Evolutionary conservation across 1,284 basidiomycete genomes (phyloP), one percentile per base, ranked within the genome.

Genomic region (Cryptococcus amylolentus): DNA sequence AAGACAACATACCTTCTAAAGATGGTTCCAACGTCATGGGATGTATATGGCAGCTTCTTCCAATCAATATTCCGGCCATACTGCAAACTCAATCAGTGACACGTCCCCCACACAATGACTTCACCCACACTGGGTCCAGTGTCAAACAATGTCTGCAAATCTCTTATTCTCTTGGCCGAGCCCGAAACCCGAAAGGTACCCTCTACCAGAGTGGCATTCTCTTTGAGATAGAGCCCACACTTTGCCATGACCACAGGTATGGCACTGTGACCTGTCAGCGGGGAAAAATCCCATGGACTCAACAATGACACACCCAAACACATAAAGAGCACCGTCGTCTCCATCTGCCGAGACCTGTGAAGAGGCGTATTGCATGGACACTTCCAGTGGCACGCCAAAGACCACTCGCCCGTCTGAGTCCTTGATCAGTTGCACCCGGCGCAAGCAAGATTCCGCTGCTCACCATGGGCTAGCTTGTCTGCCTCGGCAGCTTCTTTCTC

Each of bases 171-270:
- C 77, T 91, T 96, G 63, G 85, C 88, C 38, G 91, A 94, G 20
- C 93, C 93, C 62, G 87, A 89, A 56, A 98, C 89, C 48, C 96
- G 89, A 75, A 98, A 98, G 1, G 91, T 90, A 18, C 95, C 95
- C 70, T 91, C 86, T n/a, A 95, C 86, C 75, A 95, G 91, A 40
- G 91, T 96, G 23, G 91, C 91, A 65, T 88, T 88, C 78, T 91
- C 88, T 75, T 97, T 97, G 60, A 97, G 84, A 79, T 91, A 88
- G 43, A 93, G 79, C 3, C 93, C 93, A 70, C 93, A 96, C 77
- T 97, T 96, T 55, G 94, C 96, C 39, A 98, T 94, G 55, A 98
- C 90, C 53, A 97, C 89, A 9, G 96, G 95, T 44, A 98, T 91
- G 72, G 89, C 91, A 2, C 95, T 80, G 71, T 70, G 45, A n/a